phyloP scores from a whole-genome alignment of 139 green algal species.

The Closterium sp. region DNA sequence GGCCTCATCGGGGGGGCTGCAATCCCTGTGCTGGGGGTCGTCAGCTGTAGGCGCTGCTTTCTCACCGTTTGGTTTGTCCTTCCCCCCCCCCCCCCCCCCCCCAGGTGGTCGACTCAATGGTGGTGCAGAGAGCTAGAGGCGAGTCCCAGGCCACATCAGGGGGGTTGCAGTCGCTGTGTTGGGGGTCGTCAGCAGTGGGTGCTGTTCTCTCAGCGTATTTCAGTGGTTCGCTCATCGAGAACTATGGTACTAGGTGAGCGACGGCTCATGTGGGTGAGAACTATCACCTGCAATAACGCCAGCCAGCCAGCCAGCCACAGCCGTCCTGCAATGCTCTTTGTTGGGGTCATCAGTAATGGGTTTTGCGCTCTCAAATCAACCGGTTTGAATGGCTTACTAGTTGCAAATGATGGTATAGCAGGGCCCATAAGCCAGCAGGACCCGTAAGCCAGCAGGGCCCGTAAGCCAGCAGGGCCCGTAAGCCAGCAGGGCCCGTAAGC shows the following conservation, averaged over 20 bases:
- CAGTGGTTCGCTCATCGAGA: slow-evolving; percentile 75
- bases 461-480: too few species aligned
- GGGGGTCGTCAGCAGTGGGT: slow-evolving; percentile 76
- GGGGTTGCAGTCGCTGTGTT: slow-evolving; percentile 89
- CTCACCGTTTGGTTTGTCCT: slow-evolving; percentile 77
- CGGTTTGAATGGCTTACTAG: not conserved
- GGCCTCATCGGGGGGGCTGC: slow-evolving; percentile 76
- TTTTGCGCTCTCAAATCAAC: too few species aligned
- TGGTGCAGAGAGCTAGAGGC: slow-evolving; percentile 77
- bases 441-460: too few species aligned
- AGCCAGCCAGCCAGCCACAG: too few species aligned
- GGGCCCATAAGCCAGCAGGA: not conserved
- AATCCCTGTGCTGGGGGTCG: too few species aligned
- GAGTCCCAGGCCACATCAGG: slow-evolving; percentile 73
- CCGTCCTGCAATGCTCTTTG: too few species aligned
- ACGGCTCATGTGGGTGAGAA: not conserved
- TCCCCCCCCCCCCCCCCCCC: not conserved
- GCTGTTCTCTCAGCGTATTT: slow-evolving; percentile 86
- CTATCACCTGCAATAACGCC: not conserved
- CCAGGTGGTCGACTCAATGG: slow-evolving; percentile 90
- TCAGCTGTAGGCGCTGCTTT: too few species aligned
- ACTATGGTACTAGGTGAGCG: slow-evolving; percentile 49
- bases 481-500: not conserved
- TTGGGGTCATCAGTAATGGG: too few species aligned
- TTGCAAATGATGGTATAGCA: not conserved